Percentiles rank a stretch among this genome's conserved stretches.
phyloP scores from a whole-genome alignment of 2,329 filamentous ascomycete species.

The Penicillium capsulatum region DNA sequence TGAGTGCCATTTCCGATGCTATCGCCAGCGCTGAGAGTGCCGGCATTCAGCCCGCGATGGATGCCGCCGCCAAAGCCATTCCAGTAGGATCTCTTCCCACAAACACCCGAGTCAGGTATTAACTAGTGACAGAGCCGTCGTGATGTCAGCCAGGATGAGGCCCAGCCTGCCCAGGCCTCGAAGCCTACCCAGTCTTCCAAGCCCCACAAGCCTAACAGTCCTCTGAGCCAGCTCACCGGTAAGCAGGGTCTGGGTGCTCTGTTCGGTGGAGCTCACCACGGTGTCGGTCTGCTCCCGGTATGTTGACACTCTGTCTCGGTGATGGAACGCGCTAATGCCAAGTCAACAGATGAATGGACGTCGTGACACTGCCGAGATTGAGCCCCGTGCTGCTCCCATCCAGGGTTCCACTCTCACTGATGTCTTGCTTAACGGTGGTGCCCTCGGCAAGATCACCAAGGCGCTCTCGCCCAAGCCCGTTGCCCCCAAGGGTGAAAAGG shows the following conservation, averaged over 20 bases:
- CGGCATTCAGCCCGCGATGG: constrained; percentile 1
- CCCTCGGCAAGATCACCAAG: constrained; percentile 15
- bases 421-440: constrained; percentile 14
- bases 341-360: constrained; percentile 17
- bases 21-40: neutral
- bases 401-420: constrained; percentile 17
- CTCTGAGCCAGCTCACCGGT: constrained; percentile 5
- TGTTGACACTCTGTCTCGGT: neutral
- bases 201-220: neutral
- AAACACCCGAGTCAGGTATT: neutral
- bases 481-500: neutral
- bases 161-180: neutral
- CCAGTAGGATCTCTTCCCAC: neutral
- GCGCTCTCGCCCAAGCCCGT: constrained; percentile 5
- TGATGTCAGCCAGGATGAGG: neutral
- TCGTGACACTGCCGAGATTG: constrained; percentile 13
- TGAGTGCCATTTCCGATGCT: neutral
- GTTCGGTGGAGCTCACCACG: constrained; percentile 17
- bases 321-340: neutral
- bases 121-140: constrained; percentile 1
- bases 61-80: neutral
- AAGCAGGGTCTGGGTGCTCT: constrained; percentile 16
- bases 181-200: neutral
- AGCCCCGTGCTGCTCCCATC: constrained; percentile 15
- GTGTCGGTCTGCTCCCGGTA: constrained; percentile 22